phyloP scores from a whole-genome alignment of 2,329 filamentous ascomycete genomes.

The Colletotrichum sp. region DNA sequence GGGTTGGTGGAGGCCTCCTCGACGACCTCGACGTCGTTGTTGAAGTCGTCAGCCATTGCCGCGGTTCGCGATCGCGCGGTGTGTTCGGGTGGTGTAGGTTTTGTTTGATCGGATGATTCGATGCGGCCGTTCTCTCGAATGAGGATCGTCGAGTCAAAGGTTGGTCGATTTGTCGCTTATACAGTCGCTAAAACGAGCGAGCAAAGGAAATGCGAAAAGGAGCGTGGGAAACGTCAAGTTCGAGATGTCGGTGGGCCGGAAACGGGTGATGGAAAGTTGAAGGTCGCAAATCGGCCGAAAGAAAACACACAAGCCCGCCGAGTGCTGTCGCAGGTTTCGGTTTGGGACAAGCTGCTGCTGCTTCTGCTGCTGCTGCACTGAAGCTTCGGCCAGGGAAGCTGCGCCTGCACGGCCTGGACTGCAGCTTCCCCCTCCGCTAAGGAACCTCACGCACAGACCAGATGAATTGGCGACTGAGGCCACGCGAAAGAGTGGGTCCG shows the following conservation, averaged over 20 bases:
- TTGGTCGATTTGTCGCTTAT: not conserved
- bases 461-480: not conserved
- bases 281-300: not conserved
- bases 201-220: not conserved
- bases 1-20: slow-evolving; percentile 28
- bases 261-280: not conserved
- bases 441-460: not conserved
- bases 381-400: not conserved
- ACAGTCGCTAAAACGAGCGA: not conserved
- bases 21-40: slow-evolving; percentile 29
- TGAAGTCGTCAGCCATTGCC: slow-evolving; percentile 20
- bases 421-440: not conserved
- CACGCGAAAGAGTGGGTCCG: not conserved
- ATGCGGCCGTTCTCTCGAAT: not conserved
- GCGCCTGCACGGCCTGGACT: not conserved
- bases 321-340: not conserved
- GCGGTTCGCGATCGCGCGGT: not conserved
- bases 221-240: not conserved
- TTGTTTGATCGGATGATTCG: not conserved
- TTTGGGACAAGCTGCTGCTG: not conserved
- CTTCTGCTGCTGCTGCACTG: not conserved
- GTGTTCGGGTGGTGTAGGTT: not conserved
- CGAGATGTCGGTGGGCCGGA: not conserved
- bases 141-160: not conserved
- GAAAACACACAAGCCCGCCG: not conserved